Conservation (phyloP, 306 rosid genomes). For the Castanopsis chinensis region DNA sequence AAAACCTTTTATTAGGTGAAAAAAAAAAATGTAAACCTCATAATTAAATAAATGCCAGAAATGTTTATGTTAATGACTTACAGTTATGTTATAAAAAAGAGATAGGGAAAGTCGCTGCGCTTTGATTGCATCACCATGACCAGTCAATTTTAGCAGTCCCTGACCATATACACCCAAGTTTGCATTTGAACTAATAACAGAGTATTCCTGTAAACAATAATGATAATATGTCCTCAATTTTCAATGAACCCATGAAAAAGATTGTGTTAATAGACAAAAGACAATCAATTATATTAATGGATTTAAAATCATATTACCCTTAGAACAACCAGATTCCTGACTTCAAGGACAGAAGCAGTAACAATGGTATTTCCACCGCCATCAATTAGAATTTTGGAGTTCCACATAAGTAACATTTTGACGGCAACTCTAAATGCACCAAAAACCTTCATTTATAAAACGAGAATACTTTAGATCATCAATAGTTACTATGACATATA, state of each 20-base stretch:
- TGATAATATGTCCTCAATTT: conserved; percentile 26
- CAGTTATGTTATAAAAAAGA: conserved; percentile 97
- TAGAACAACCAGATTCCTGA: conserved; percentile 89
- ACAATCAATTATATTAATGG: conserved; percentile 19
- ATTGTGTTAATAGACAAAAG: conserved; percentile 7
- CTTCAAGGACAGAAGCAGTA: conserved; percentile 91
- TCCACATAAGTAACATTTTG: conserved; percentile 97
- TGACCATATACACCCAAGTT: conserved; percentile 97
- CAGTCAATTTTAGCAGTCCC: conserved; percentile 83
- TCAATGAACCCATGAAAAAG: conserved; percentile 22
- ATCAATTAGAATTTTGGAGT: conserved; percentile 77
- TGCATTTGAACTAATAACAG: conserved; percentile 78
- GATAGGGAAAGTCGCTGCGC: conserved; percentile 94
- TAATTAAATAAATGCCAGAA: conserved; percentile 9
- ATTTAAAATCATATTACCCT: conserved; percentile 53
- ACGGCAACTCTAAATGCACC: conserved; percentile 97
- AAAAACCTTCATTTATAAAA: conserved; percentile 69
- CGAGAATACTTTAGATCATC: conserved; percentile 18
- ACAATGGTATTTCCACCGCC: conserved; percentile 79
- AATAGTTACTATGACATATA: conserved; percentile 7
- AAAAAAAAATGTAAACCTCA: not conserved
- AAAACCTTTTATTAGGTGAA: not conserved
- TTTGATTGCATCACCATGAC: conserved; percentile 90
- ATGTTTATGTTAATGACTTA: conserved; percentile 43
- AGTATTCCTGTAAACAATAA: conserved; percentile 71